Conservation (phyloP, 129 eudicot genomes). For the Pittosporum tobira region DNA sequence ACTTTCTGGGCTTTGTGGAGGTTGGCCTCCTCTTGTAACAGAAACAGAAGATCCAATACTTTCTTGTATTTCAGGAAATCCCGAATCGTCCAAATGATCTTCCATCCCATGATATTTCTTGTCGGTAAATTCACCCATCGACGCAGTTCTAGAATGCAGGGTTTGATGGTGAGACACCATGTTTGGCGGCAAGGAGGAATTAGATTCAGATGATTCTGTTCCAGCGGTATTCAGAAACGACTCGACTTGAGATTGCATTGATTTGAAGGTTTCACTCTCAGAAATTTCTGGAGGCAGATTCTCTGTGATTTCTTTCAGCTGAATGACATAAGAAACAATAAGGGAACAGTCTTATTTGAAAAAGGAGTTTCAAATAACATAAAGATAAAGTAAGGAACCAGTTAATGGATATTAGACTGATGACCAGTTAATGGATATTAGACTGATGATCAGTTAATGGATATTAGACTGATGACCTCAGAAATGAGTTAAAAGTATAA, state of each 20-base stretch:
- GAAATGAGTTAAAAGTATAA: no score
- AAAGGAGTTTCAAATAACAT: no score
- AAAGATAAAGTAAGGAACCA: no score
- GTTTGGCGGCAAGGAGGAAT: conserved; percentile 16
- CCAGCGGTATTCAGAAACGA: conserved; percentile 25
- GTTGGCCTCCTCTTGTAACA: no score
- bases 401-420: no score
- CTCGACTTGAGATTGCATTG: conserved; percentile 34
- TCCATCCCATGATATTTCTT: conserved; percentile 23
- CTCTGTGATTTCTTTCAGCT: conserved; percentile 54
- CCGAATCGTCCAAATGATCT: conserved; percentile 26
- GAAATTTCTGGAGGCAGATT: conserved; percentile 42
- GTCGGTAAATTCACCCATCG: conserved; percentile 13
- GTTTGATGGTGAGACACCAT: conserved; percentile 10
- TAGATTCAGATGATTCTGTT: conserved; percentile 25
- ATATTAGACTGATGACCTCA: no score
- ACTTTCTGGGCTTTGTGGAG: conserved; percentile 18
- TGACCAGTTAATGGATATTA: no score
- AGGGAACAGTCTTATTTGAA: conserved; percentile 9
- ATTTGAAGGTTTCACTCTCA: conserved; percentile 35
- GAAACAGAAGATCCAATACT: conserved; percentile 27
- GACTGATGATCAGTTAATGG: no score
- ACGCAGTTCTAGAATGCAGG: conserved; percentile 14
- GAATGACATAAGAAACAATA: conserved; percentile 13
- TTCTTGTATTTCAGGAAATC: no score